Evolutionary conservation across 208 protist species (phyloP), one percentile per base, ranked within the genome.

Genomic region (Strigomonas culicis): DNA sequence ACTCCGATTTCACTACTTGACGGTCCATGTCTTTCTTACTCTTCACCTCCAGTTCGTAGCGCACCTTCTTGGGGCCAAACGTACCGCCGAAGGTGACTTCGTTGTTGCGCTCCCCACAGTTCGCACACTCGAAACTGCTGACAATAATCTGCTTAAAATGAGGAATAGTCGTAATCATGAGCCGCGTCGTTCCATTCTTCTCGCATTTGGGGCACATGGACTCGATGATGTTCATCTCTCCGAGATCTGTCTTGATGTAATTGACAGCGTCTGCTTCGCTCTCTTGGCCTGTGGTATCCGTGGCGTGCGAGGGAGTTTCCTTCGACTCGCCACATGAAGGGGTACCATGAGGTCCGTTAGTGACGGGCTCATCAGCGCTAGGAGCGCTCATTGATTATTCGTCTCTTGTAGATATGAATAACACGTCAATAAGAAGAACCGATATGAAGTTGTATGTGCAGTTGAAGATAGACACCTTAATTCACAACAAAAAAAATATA

Each of bases 1-100:
- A 94, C 64, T 97, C 88, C 22, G 92, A 97, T 66, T 97, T 97
- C 17, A 98, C 94, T 30, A 98, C 86, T 70, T 96, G 88, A 15
- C 95, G 79, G 52, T 97, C 75, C 59, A 98, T 69, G 72, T 98
- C 97, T 50, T 84, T 81, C 60, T 82, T 79, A 50, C 80, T 73
- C 46, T 75, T 79, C 59, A 97, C 89, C 61, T 91, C 66, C 34
- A 97, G 71, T 65, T 93, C 86, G 63, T 94, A 90, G 39, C 86
- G 79, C 30, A 94, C 72, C 62, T 83, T 85, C 68, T 93, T 95
- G 1, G 82, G 72, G 7, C 79, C 86, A 67, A 93, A 97, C 0
- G 65, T 56, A 49, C 90, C 90, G n/a, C 89, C 90, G 66, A 96
- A 97, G 32, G 81, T 85, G 0, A 97, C 79, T 57, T 97, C 87